Percentiles rank a stretch among this genome's conserved stretches.
Evolutionary conservation across 352 stramenopile genomes (phyloP).

Genomic region (Blastocystis sp.): DNA sequence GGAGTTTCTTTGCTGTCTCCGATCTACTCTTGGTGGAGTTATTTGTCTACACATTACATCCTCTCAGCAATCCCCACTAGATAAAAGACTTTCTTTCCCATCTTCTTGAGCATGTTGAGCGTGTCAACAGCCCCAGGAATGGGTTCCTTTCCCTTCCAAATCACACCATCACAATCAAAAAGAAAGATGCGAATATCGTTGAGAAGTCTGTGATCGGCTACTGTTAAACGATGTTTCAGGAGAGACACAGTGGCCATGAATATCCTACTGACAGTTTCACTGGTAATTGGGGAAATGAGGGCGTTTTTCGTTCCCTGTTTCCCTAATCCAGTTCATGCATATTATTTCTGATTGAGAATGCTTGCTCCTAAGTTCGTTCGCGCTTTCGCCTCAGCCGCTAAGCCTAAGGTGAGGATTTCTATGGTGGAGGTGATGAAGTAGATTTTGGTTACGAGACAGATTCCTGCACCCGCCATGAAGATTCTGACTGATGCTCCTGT

Average conservation of each 20-base stretch:
- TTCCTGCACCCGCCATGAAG: conserved; percentile 64
- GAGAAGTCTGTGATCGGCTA: background rate
- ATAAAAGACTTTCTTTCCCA: conserved; percentile 57
- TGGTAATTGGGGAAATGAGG: background rate
- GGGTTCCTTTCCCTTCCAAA: conserved; percentile 61
- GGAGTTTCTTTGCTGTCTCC: conserved; percentile 37
- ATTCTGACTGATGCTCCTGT: conserved; percentile 62
- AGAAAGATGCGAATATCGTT: background rate
- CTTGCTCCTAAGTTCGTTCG: conserved; percentile 51
- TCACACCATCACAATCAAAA: conserved; percentile 67
- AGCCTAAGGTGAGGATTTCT: conserved; percentile 44
- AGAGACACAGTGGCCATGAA: background rate
- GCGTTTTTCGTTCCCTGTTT: conserved; percentile 50
- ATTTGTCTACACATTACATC: conserved; percentile 27
- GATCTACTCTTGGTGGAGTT: conserved; percentile 64
- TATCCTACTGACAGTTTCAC: background rate
- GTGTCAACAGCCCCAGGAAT: conserved; percentile 36
- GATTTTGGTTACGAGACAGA: conserved; percentile 68
- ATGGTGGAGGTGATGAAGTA: background rate
- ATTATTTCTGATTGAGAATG: conserved; percentile 21
- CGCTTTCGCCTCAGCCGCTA: conserved; percentile 61
- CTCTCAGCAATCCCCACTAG: background rate
- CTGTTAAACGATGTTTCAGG: background rate
- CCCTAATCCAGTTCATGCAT: background rate
- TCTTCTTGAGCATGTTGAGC: conserved; percentile 53